Base-by-base conservation (phyloP, 495 filamentous ascomycete genomes). In the Pyronema domesticum region DNA sequence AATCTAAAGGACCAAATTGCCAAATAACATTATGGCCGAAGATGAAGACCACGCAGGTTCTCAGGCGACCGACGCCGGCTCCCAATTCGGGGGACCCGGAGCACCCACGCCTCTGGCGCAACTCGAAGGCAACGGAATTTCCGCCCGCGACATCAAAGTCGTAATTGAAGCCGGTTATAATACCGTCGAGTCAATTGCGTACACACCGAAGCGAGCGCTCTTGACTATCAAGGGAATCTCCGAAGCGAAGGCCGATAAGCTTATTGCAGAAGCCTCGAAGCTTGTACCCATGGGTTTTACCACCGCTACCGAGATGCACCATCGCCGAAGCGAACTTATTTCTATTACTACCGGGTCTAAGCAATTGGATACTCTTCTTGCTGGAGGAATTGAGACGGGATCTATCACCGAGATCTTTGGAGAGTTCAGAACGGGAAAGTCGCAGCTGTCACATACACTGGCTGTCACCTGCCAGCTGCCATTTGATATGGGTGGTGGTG, bases 281-380 rank as follows among this genome's bases (percentile, higher is more conserved):
- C 76, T 95, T 39, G 91, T 98, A 0, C 91, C 91, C 0, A 94
- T 98, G 86, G 91, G 91, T 8, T 98, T 98, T 65, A 98, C 91
- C 6, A 98, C 91, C 0, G 91, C 91, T n/a, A 98, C 91, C 0
- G 91, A 98, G 71, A 98, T 98, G 93, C 91, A 98, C 62, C 86
- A 86, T 46, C 80, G 91, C 55, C 80, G 91, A 66, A 94, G 85
- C 66, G 91, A 96, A 66, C 75, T 98, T 49, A 98, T 98, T 57
- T 96, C 89, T 4, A 88, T 98, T 57, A 95, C 93, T 9, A 98
- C 91, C 0, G 91, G 91, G 30, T 95, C 89, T 7, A 98, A 98
- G 70, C 84, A 94, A 59, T 76, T 98, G 9, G 91, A 98, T 62
- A 98, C 93, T 42, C 75, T 98, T 18, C 76, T 98, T 7, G 91